These are phyloP conservation scores for Verticillium isaacii DNA, from an alignment of 2,329 filamentous ascomycete genomes.

Conservation along the genomic window DNA sequence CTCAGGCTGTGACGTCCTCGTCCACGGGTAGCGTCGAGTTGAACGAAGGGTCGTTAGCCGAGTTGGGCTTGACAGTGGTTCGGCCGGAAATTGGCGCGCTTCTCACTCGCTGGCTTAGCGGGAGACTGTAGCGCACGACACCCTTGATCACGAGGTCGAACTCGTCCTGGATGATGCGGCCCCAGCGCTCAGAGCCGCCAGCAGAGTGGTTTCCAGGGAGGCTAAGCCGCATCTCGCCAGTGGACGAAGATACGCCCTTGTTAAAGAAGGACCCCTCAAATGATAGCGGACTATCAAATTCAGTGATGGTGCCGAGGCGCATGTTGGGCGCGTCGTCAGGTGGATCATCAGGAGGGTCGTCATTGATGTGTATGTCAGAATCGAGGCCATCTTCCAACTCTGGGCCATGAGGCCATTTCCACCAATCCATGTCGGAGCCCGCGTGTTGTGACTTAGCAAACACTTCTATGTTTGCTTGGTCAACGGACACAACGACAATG, in stretches of 20 bases:
- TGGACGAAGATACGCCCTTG: conserved; percentile 64
- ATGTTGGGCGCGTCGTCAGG: conserved; percentile 76
- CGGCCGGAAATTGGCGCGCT: conserved; percentile 57
- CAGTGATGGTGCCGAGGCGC: conserved; percentile 81
- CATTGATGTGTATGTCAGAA: conserved; percentile 15
- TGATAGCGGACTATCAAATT: conserved; percentile 80
- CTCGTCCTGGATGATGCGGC: conserved; percentile 81
- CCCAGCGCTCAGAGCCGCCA: conserved; percentile 82
- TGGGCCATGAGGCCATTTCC: conserved; percentile 36
- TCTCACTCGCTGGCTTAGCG: conserved; percentile 54
- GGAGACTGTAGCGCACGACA: conserved; percentile 75
- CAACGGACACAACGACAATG: conserved; percentile 79
- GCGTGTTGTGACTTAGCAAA: conserved; percentile 93
- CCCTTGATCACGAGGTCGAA: conserved; percentile 93
- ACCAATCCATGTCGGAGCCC: conserved; percentile 62
- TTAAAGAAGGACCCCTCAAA: conserved; percentile 91
- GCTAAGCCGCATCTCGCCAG: conserved; percentile 76
- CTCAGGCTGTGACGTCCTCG: conserved; percentile 5
- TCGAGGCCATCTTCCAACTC: conserved; percentile 12
- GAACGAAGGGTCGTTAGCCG: conserved; percentile 47
- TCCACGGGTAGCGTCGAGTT: conserved; percentile 28
- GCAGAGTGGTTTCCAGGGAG: conserved; percentile 87
- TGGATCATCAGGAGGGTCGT: conserved; percentile 45
- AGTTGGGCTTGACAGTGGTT: conserved; percentile 57
- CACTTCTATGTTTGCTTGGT: conserved; percentile 83